Base-by-base conservation (phyloP, 2,329 filamentous ascomycete species). In the Sarocladium brachiariae region DNA sequence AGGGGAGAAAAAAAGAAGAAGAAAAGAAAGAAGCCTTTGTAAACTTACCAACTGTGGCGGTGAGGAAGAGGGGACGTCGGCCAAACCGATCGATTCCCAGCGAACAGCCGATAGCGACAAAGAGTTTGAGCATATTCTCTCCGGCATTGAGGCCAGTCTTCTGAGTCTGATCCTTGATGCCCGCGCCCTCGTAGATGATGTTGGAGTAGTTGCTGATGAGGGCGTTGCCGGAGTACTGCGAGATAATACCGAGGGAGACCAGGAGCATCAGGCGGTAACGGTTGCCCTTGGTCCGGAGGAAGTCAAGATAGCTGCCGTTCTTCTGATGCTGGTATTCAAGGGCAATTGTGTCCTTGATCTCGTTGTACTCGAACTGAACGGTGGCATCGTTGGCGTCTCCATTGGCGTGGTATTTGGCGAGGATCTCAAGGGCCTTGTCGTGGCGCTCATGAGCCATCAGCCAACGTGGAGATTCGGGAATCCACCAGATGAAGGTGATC, bases 391-490 rank as follows among this genome's bases (percentile, higher is more conserved):
- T 67, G 39, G 59, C 59, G 55, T 82, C 70, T n/a, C 80, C 80
- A 27, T 80, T 78, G 33, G 75, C 80, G 57, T 86, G 83, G 55
- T 81, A 79, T 53, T 80, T 53, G 34, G 38, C 50, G 4, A 58
- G 50, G 13, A 57, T 52, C 27, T 58, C 54, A 7, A 58, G 54
- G 24, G 53, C 57, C 50, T 80, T 66, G 4, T 80, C 74, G 14
- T 49, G 41, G 3, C 21, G 35, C 9, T 55, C 57, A 1, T 56
- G 56, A 0, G 58, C 55, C 51, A 80, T 78, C 9, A 83, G 66
- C 76, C 78, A 84, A 49, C 81, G 66, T 3, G 81, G 81, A 6
- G 77, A 81, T 57, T 85, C 81, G 0, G 81, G 81, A 1, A 84
- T 65, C 53, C 78, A 71, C 41, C 72, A 79, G 7, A 74, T 38